Percentiles rank a stretch among this genome's conserved stretches.
Evolutionary conservation across 192 early-diverging fungal genomes (phyloP).

Genomic region (Umbelopsis sp.): DNA sequence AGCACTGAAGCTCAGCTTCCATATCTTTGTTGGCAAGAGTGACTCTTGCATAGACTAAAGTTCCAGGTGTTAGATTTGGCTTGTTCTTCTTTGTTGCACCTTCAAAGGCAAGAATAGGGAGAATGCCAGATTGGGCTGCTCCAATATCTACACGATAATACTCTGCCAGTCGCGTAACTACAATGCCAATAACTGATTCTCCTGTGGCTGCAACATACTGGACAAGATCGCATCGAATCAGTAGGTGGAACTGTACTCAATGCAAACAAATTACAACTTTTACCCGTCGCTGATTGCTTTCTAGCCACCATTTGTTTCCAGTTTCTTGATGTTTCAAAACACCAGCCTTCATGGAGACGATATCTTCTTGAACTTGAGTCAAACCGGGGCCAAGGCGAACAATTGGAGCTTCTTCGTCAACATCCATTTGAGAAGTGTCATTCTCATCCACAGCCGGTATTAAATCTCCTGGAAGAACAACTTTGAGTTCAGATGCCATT

Average conservation of each 20-base stretch:
- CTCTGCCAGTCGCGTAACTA: constrained; percentile 69
- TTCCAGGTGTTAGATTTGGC: constrained; percentile 79
- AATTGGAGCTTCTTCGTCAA: constrained; percentile 31
- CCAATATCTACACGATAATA: constrained; percentile 93
- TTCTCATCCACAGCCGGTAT: constrained; percentile 34
- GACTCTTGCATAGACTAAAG: constrained; percentile 84
- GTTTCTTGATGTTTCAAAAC: constrained; percentile 56
- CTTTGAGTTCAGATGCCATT: constrained; percentile 23
- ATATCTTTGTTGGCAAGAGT: constrained; percentile 91
- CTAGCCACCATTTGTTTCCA: constrained; percentile 78
- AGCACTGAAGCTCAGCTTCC: constrained; percentile 96
- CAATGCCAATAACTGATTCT: constrained; percentile 88
- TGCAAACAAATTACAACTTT: neutral
- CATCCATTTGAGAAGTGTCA: neutral
- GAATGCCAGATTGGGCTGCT: constrained; percentile 78
- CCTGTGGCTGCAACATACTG: constrained; percentile 86
- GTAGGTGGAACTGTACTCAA: neutral
- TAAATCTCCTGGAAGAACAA: constrained; percentile 60
- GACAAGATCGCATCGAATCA: neutral
- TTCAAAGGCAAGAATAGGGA: constrained; percentile 88
- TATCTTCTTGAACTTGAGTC: constrained; percentile 62
- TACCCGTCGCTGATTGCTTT: constrained; percentile 77
- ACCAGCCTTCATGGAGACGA: constrained; percentile 75
- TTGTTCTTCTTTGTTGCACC: constrained; percentile 90
- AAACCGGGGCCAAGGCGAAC: constrained; percentile 85